These are phyloP conservation scores for Eustoma russellianum DNA, from an alignment of 257 asterid species.

Conservation along the genomic window DNA sequence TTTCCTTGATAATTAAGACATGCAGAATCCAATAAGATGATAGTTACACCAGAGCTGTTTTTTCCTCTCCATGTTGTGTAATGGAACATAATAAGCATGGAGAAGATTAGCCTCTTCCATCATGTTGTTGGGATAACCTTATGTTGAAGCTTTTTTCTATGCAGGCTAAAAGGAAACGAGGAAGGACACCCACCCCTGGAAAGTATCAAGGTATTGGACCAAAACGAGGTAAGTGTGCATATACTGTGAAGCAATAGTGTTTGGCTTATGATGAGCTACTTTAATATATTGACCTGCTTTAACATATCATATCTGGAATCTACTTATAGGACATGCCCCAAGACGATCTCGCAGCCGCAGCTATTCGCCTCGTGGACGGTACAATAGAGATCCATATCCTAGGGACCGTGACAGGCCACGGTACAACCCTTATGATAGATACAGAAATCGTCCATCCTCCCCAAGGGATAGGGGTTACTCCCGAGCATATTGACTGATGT, in stretches of 20 bases:
- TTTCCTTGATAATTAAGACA: too few relatives aligned
- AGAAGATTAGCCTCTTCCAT: too few relatives aligned
- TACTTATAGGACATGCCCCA: conserved; percentile 26
- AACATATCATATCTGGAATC: neutral
- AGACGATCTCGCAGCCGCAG: conserved; percentile 38
- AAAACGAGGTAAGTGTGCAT: conserved; percentile 25
- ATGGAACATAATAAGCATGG: too few relatives aligned
- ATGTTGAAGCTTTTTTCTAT: conserved; percentile 2
- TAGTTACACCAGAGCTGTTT: too few relatives aligned
- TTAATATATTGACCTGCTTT: neutral
- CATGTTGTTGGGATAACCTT: too few relatives aligned
- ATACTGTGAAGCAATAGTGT: neutral
- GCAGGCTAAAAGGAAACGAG: conserved; percentile 50
- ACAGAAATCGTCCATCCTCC: conserved; percentile 9
- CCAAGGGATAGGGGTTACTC: conserved; percentile 16
- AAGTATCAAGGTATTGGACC: conserved; percentile 29
- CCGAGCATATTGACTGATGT: conserved; percentile 9
- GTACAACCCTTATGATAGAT: conserved; percentile 16
- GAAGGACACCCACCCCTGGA: conserved; percentile 51
- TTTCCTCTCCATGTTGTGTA: too few relatives aligned
- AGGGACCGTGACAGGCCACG: conserved; percentile 19
- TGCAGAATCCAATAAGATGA: too few relatives aligned
- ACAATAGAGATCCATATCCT: conserved; percentile 25
- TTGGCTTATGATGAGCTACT: too few relatives aligned
- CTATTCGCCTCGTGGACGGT: conserved; percentile 34